Evolutionary conservation across 768 basidiomycete species (phyloP).

Genomic region (Dacryopinax spathularia): DNA sequence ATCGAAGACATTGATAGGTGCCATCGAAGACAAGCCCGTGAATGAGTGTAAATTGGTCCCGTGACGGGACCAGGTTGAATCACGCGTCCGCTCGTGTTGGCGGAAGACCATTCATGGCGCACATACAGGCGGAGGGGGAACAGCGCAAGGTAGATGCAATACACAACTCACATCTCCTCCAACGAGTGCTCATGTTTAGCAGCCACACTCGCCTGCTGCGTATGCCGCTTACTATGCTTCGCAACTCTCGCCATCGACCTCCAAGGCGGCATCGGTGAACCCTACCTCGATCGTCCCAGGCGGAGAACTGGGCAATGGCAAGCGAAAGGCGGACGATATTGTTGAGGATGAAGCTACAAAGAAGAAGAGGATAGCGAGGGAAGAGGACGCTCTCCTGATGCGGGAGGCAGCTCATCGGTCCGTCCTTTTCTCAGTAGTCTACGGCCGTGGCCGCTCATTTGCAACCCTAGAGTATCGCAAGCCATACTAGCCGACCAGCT

Average conservation of each 20-base stretch:
- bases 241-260: neutral
- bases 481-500: conserved; percentile 50
- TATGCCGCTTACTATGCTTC: neutral
- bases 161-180: neutral
- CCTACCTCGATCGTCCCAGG: neutral
- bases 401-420: neutral
- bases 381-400: conserved; percentile 2
- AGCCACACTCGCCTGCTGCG: neutral
- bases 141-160: neutral
- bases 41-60: neutral
- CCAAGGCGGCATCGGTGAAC: neutral
- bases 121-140: neutral
- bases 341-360: neutral
- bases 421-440: neutral
- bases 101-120: conserved; percentile 3
- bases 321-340: neutral
- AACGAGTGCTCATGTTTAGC: neutral
- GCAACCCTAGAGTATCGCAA: conserved; percentile 35
- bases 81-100: conserved; percentile 3
- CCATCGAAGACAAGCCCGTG: too few species aligned
- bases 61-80: conserved; percentile 4
- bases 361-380: neutral
- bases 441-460: neutral
- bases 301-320: neutral
- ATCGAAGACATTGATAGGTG: too few species aligned